Conservation (phyloP, 2,329 filamentous ascomycete genomes). For the Aspergillus luchuensis region DNA sequence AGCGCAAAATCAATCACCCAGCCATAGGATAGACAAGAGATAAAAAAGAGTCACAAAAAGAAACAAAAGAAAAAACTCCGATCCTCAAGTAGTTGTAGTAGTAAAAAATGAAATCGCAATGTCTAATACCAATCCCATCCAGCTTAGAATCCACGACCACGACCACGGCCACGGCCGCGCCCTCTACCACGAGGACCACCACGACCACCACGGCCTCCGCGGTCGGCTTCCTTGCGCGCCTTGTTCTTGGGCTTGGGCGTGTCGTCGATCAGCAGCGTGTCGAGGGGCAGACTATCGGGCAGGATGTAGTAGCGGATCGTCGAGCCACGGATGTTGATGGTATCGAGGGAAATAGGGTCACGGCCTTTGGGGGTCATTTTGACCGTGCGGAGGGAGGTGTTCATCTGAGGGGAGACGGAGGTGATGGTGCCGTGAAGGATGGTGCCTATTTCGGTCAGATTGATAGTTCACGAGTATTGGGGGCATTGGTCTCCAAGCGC, state of each 20-base stretch:
- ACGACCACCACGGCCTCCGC: slow-evolving; percentile 53
- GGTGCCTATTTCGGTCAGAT: slow-evolving; percentile 63
- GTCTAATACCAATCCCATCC: slow-evolving; percentile 3
- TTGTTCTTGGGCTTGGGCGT: slow-evolving; percentile 99
- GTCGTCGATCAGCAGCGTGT: slow-evolving; percentile 94
- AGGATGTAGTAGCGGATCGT: slow-evolving; percentile 97
- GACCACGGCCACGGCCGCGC: slow-evolving; percentile 50
- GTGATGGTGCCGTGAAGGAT: slow-evolving; percentile 97
- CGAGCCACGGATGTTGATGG: slow-evolving; percentile 94
- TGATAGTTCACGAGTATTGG: neutral
- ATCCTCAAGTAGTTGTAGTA: neutral
- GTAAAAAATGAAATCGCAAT: slow-evolving; percentile 23
- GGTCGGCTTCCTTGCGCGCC: slow-evolving; percentile 81
- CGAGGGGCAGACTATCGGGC: slow-evolving; percentile 89
- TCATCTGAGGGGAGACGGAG: slow-evolving; percentile 97
- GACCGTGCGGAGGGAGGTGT: slow-evolving; percentile 90
- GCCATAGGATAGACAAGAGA: slow-evolving; percentile 19
- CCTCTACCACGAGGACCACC: slow-evolving; percentile 56
- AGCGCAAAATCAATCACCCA: slow-evolving; percentile 13
- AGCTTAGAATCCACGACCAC: slow-evolving; percentile 25
- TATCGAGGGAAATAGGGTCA: slow-evolving; percentile 84
- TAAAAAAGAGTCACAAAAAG: neutral
- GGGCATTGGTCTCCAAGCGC: neutral
- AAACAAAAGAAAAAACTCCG: neutral
- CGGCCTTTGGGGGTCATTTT: slow-evolving; percentile 94